These are phyloP conservation scores for Populus pruinosa DNA, from an alignment of 345 rosid genomes.

Conservation along the genomic window DNA sequence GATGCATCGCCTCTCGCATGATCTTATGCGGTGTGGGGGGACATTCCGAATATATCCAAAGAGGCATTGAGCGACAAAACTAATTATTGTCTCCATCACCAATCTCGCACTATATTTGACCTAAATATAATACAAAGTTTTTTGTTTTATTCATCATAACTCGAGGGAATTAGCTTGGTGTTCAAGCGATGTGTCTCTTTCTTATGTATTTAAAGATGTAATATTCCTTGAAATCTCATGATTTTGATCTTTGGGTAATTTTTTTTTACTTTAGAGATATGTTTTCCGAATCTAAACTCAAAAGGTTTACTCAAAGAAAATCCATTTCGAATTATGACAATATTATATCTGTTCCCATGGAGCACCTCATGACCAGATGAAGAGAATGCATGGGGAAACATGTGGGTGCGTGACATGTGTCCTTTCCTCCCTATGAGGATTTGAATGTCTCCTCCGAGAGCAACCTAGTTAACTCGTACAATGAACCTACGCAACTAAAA, in stretches of 20 bases:
- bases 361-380: conserved; percentile 15
- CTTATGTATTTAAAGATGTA: too few species aligned
- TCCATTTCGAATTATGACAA: too few species aligned
- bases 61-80: conserved; percentile 8
- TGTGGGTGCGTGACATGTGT: background rate
- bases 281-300: too few species aligned
- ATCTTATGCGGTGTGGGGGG: conserved; percentile 8
- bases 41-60: conserved; percentile 17
- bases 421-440: conserved; percentile 9
- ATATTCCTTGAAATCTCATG: too few species aligned
- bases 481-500: background rate
- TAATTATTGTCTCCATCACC: conserved; percentile 20
- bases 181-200: too few species aligned
- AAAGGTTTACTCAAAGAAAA: too few species aligned
- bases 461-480: background rate
- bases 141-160: too few species aligned
- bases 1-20: conserved; percentile 1
- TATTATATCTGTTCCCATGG: too few species aligned
- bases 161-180: too few species aligned
- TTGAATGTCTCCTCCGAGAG: conserved; percentile 9
- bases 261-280: too few species aligned
- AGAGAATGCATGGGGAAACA: conserved; percentile 4
- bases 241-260: too few species aligned
- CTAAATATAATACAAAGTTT: too few species aligned
- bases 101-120: background rate